Conservation (phyloP, 2,329 filamentous ascomycete species). For the Aureobasidium pullulans region DNA sequence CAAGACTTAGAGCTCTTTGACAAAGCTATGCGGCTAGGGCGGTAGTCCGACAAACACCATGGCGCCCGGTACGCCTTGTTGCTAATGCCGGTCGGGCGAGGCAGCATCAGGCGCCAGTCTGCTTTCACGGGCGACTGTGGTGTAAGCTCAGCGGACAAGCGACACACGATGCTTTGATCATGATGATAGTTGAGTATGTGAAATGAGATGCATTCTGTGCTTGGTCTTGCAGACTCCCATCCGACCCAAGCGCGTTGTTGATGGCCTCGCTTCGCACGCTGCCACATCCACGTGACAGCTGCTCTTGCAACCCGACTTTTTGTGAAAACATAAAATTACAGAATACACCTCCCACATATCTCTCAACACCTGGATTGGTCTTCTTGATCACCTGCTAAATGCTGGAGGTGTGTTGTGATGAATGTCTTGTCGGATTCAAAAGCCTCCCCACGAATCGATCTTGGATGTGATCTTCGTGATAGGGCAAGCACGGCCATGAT, state of each 20-base stretch:
- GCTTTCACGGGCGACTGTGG: too few species aligned
- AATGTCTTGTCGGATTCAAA: neutral
- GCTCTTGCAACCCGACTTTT: neutral
- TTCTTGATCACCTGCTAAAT: too few species aligned
- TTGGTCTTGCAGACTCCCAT: neutral
- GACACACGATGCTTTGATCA: neutral
- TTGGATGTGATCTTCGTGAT: neutral
- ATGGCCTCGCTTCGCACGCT: slow-evolving; percentile 1
- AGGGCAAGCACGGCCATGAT: neutral
- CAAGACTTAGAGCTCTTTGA: neutral
- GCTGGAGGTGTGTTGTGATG: neutral
- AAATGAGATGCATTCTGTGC: neutral
- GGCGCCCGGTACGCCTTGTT: neutral
- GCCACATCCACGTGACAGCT: neutral
- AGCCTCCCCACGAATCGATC: too few species aligned
- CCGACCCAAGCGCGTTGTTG: neutral
- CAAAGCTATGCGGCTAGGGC: neutral
- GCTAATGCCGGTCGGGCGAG: neutral
- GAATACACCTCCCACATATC: neutral
- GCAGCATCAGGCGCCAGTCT: neutral
- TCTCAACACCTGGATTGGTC: neutral
- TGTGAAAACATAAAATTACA: neutral
- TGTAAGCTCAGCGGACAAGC: neutral
- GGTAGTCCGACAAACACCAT: neutral
- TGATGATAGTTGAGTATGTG: neutral